Evolutionary conservation across 2,329 filamentous ascomycete genomes (phyloP).

Genomic region (Monosporascus sp.): DNA sequence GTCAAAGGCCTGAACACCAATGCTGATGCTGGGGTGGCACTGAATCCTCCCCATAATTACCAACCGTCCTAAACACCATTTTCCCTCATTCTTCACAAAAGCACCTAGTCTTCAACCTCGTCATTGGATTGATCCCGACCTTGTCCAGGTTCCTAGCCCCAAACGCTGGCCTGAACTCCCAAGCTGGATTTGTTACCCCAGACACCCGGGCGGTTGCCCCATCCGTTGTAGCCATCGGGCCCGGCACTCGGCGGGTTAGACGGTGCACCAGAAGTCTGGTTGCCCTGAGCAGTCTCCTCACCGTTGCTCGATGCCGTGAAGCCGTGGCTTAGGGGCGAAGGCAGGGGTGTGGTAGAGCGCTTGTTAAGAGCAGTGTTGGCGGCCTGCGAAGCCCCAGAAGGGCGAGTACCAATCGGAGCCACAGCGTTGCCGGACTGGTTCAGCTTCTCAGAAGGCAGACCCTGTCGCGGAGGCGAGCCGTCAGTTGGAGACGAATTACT

Average conservation of each 20-base stretch:
- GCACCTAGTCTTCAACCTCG: neutral
- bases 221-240: slow-evolving; percentile 52
- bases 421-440: slow-evolving; percentile 59
- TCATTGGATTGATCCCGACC: slow-evolving; percentile 4
- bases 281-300: slow-evolving; percentile 38
- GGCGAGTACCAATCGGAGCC: slow-evolving; percentile 89
- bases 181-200: slow-evolving; percentile 81
- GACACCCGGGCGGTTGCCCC: slow-evolving; percentile 75
- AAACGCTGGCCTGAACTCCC: slow-evolving; percentile 87
- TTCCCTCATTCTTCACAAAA: slow-evolving; percentile 15
- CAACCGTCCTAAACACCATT: slow-evolving; percentile 28
- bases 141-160: slow-evolving; percentile 57
- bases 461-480: slow-evolving; percentile 69
- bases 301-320: slow-evolving; percentile 50
- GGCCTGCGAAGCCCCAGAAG: slow-evolving; percentile 51
- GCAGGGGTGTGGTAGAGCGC: slow-evolving; percentile 81
- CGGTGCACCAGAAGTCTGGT: slow-evolving; percentile 40
- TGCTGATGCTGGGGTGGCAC: slow-evolving; percentile 31
- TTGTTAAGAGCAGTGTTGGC: slow-evolving; percentile 63
- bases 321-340: slow-evolving; percentile 79
- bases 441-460: slow-evolving; percentile 49
- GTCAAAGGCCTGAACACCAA: slow-evolving; percentile 30
- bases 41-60: slow-evolving; percentile 20
- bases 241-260: slow-evolving; percentile 51
- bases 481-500: slow-evolving; percentile 78